Evolutionary conservation across 306 rosid genomes (phyloP).

Genomic region (Cicer yamashitae): DNA sequence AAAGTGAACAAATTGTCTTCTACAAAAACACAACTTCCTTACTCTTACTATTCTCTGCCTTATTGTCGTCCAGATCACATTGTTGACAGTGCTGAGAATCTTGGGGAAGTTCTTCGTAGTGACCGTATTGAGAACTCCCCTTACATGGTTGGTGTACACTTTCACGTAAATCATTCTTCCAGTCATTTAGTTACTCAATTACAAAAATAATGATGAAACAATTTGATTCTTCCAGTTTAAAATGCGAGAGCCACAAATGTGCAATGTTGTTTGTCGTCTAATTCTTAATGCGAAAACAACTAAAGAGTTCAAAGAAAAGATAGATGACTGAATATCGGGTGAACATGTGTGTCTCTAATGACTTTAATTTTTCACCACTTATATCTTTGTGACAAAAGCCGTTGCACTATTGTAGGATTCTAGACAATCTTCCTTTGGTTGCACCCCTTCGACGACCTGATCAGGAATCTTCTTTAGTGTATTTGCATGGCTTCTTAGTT

Average conservation of each 20-base stretch:
- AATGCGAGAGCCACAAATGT: conserved; percentile 92
- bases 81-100: conserved; percentile 91
- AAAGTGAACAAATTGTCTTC: conserved; percentile 91
- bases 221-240: conserved; percentile 63
- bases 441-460: conserved; percentile 78
- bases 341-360: conserved; percentile 68
- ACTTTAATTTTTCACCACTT: conserved; percentile 2
- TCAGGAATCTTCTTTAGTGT: conserved; percentile 71
- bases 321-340: conserved; percentile 87
- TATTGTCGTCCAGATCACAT: conserved; percentile 75
- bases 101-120: conserved; percentile 95
- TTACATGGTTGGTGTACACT: conserved; percentile 59
- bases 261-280: conserved; percentile 70
- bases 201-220: conserved; percentile 38
- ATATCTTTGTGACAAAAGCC: conserved; percentile 13
- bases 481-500: conserved; percentile 81
- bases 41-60: conserved; percentile 78
- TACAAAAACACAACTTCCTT: conserved; percentile 89
- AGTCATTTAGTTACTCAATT: conserved; percentile 20
- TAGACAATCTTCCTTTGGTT: conserved; percentile 89
- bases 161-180: not conserved
- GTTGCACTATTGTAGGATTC: conserved; percentile 61
- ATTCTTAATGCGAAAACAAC: conserved; percentile 67
- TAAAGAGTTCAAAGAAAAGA: conserved; percentile 78
- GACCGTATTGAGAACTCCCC: conserved; percentile 93